Base-by-base conservation (phyloP, 2,329 filamentous ascomycete species). In the Lithohypha guttulata region DNA sequence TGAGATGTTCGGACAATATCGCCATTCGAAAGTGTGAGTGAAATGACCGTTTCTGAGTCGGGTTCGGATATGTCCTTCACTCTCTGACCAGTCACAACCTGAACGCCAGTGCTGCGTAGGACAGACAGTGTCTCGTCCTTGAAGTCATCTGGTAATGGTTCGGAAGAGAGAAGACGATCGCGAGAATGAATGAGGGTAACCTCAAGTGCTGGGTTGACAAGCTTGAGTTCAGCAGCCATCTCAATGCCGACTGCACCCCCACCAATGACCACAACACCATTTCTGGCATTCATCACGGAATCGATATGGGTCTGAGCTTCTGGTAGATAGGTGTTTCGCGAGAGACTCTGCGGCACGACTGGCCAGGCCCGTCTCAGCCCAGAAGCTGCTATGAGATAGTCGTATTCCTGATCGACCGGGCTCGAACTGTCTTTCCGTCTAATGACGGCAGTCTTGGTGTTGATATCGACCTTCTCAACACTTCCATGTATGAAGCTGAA, bases 241-340 rank as follows among this genome's bases (percentile, higher is more conserved):
- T 89, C 83, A 39, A 87, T 77, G 6, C 84, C 84, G 1, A 87
- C 83, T 5, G 83, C 84, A 70, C 70, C 75, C 47, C 83, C 83
- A 13, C 83, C 82, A n/a, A 89, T 76, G 15, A 89, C 68, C 0
- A 83, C 71, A 1, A 86, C 72, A 1, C 73, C 75, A 14, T 74
- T 63, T 3, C 57, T 60, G 1, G 74, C 73, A 20, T 63, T 62
- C 25, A 65, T 57, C 2, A 77, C 66, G 9, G 62, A 57, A 14
- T 69, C 59, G 48, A 82, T 74, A 46, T 84, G 78, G 7, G 67
- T 62, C 33, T 66, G 65, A 1, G 71, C 68, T 52, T 86, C 80
- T 30, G 65, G 55, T 1, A 84, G 62, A 55, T 80, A 86, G 39
- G 73, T 63, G 48, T 78, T 72, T 48, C 69, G 70, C 10, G 64